Base-by-base conservation (phyloP, 2,329 filamentous ascomycete genomes). In the Cordyceps pruinosa region DNA sequence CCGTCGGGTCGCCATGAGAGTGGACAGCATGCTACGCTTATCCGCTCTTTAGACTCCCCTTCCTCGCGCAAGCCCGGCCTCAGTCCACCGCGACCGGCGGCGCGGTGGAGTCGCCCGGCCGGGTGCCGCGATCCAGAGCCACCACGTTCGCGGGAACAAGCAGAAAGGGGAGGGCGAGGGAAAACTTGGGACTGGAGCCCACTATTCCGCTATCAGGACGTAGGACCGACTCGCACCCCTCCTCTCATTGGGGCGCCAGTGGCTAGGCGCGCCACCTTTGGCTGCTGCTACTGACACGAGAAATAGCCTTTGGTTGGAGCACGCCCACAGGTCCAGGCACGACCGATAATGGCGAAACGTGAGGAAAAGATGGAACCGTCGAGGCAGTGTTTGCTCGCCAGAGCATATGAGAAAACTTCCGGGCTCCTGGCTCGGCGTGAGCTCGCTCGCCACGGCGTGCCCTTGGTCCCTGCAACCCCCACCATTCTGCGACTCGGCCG, bases 31-130 rank as follows among this genome's bases (percentile, higher is more conserved):
- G 32, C 23, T 39, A 44, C 37, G 12, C 19, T 17, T 25, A 55
- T 55, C 51, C 51, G 41, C 42, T 56, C 23, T 56, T 48, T 48
- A 48, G 44, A 48, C 52, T 46, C 51, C 39, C 7, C 51, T 46
- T 21, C 37, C 17, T 56, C 12, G 52, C 44, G 30, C 32, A 34
- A 47, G 30, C 34, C 34, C 52, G 42, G 52, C n/a, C 48, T 41
- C 30, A 55, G 44, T 39, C 19, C 34, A 48, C 54, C 46, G 17
- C 26, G 34, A 50, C 46, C 19, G 46, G 26, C 47, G 47, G 23
- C 37, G 23, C 23, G 25, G 56, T 57, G 56, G 56, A 57, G 56
- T 45, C 48, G 45, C 15, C 48, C 56, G 56, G 41, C 56, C 56
- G 47, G 48, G 39, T 32, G 45, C 53, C 53, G 45, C 53, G 53